Conservation (phyloP, 2,329 filamentous ascomycete genomes). For the Fusarium austroafricanum region DNA sequence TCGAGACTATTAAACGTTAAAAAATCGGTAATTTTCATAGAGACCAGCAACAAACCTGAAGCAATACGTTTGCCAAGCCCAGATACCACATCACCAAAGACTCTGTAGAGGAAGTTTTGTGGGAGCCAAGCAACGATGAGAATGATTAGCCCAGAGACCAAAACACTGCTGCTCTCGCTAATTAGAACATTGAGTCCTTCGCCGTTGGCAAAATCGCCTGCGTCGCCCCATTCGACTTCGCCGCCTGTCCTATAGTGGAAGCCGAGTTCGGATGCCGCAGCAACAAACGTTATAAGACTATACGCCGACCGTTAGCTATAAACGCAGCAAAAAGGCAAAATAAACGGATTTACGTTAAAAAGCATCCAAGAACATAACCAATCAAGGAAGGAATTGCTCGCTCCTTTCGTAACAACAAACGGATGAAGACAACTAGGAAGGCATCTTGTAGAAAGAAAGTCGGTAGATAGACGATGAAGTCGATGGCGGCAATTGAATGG, state of each 20-base stretch:
- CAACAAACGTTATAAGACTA: slow-evolving; percentile 45
- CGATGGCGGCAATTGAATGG: slow-evolving; percentile 37
- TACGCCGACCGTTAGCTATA: slow-evolving; percentile 17
- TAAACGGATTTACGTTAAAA: slow-evolving; percentile 39
- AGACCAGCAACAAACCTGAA: slow-evolving; percentile 37
- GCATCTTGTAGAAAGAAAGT: slow-evolving; percentile 46
- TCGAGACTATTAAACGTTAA: slow-evolving; percentile 27
- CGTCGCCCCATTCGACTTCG: slow-evolving; percentile 49
- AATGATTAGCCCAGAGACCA: slow-evolving; percentile 37
- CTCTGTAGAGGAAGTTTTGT: slow-evolving; percentile 38
- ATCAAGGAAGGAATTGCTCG: slow-evolving; percentile 38
- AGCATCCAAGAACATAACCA: slow-evolving; percentile 36
- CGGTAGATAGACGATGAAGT: slow-evolving; percentile 48
- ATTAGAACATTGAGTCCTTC: slow-evolving; percentile 48
- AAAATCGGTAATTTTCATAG: not conserved
- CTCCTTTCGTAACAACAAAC: slow-evolving; percentile 42
- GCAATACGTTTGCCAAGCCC: slow-evolving; percentile 29
- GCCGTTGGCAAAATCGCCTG: slow-evolving; percentile 44
- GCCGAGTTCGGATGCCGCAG: slow-evolving; percentile 48
- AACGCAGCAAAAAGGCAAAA: not conserved
- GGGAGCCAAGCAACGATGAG: slow-evolving; percentile 40
- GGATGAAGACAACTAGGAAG: slow-evolving; percentile 37
- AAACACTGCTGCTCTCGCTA: slow-evolving; percentile 44
- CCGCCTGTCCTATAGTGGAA: slow-evolving; percentile 49
- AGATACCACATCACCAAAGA: slow-evolving; percentile 38